These are phyloP conservation scores for Hypoxylon sp. DNA, from an alignment of 2,329 filamentous ascomycete genomes.

Conservation along the genomic window DNA sequence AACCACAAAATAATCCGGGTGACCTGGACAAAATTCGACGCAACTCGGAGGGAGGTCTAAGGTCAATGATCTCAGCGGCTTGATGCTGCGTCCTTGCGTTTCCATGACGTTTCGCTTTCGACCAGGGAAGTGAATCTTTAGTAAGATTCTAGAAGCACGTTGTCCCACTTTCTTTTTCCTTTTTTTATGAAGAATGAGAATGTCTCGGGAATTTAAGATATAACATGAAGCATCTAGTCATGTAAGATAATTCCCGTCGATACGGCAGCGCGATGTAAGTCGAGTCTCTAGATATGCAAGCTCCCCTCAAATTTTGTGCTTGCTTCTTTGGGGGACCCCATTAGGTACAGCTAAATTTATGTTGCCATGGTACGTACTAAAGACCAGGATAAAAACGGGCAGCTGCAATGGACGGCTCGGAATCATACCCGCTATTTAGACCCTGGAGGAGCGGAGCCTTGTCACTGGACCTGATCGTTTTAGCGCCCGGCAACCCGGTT, in stretches of 20 bases:
- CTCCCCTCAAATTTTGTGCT: conserved; percentile 20
- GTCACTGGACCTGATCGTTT: conserved; percentile 20
- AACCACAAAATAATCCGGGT: conserved; percentile 77
- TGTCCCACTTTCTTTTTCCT: background rate
- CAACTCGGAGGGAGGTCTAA: conserved; percentile 81
- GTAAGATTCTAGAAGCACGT: background rate
- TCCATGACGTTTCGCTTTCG: conserved; percentile 34
- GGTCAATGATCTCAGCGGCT: conserved; percentile 63
- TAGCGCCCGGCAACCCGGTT: conserved; percentile 39
- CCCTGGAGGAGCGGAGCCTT: conserved; percentile 36
- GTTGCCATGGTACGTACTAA: conserved; percentile 9
- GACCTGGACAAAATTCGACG: conserved; percentile 76
- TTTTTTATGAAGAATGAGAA: background rate
- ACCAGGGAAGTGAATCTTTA: conserved; percentile 3
- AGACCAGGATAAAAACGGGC: conserved; percentile 32
- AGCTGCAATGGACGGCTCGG: conserved; percentile 40
- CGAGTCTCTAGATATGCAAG: conserved; percentile 3
- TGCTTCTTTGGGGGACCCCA: conserved; percentile 15
- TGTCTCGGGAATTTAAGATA: background rate
- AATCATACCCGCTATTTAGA: conserved; percentile 46
- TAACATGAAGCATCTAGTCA: background rate
- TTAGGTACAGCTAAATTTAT: conserved; percentile 1
- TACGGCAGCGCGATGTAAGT: background rate
- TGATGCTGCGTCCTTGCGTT: conserved; percentile 47
- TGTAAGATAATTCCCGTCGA: background rate